Evolutionary conservation across 2,329 filamentous ascomycete genomes (phyloP), one percentile per base, ranked within the genome.

Genomic region (Celoporthe dispersa): DNA sequence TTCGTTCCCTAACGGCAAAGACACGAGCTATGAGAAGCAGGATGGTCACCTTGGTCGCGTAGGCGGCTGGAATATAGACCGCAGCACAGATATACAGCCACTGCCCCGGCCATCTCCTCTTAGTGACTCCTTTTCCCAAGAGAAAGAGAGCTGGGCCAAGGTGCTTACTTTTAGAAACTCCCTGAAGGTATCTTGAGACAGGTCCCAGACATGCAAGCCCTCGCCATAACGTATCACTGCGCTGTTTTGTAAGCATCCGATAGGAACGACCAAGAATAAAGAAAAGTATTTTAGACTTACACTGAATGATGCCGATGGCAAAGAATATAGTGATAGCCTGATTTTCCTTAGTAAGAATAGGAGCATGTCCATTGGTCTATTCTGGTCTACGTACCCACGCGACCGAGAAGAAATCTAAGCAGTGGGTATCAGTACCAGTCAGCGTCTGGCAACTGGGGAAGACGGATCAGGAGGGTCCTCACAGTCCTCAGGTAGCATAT

Each of bases 1-100:
- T 67, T 60, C 53, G 67, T 33, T 70, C 70, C 55, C 73, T 72
- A 14, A 73, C 71, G 1, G 73, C 66, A 65, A 77, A 76, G 7
- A 76, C 69, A 6, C 75, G 71, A 1, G 72, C 72, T n/a, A 77
- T 75, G 19, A 77, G 68, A 4, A 76, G 71, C 2, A 76, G 72
- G 39, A 76, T 73, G 7, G 74, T 74, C 35, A 75, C 68, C 48
- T 77, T 77, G n/a, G 72, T 75, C 28, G 74, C 67, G 25, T 72
- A 72, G 3, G 71, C 71, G 51, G 73, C 75, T 3, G 74, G 74
- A 0, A 69, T 72, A 55, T 76, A 76, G 0, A 76, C 51, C 0
- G 77, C 67, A 1, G 73, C 57, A 44, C 68, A 69, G n/a, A 66
- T 64, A 55, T 73, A 75, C 9, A 70, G 48, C 39, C 64, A 69